A percentile compares a stretch with the other conserved stretches of the same genome.
These are phyloP conservation scores for Oryza australiensis DNA, from an alignment of 176 grass and related monocot genomes.

Conservation along the genomic window DNA sequence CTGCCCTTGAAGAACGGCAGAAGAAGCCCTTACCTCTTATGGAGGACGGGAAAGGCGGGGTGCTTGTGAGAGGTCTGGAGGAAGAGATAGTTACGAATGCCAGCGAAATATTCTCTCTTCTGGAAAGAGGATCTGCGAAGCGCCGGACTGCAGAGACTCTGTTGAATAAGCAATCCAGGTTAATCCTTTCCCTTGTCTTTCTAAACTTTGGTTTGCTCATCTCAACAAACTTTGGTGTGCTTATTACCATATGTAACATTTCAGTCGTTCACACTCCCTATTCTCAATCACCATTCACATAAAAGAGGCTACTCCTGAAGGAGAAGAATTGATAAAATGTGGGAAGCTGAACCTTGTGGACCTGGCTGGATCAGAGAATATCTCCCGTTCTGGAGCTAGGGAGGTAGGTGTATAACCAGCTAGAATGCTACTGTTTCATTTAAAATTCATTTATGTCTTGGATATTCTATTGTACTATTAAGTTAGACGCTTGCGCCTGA, in stretches of 20 bases:
- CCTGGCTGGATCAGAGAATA: slow-evolving; percentile 95
- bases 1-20: slow-evolving; percentile 70
- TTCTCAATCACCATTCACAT: slow-evolving; percentile 99
- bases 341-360: slow-evolving; percentile 96
- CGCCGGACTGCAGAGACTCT: slow-evolving; percentile 92
- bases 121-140: slow-evolving; percentile 97
- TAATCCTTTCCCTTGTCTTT: not conserved
- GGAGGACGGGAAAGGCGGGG: slow-evolving; percentile 99
- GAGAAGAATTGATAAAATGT: slow-evolving; percentile 97
- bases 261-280: slow-evolving; percentile 93
- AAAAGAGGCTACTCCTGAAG: slow-evolving; percentile 98
- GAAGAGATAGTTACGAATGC: slow-evolving; percentile 95
- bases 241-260: slow-evolving; percentile 35
- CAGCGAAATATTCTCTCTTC: slow-evolving; percentile 81
- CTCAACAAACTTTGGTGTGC: slow-evolving; percentile 2
- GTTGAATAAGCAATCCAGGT: slow-evolving; percentile 99
- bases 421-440: slow-evolving; percentile 13
- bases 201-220: slow-evolving; percentile 20
- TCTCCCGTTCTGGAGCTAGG: slow-evolving; percentile 92
- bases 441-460: not conserved
- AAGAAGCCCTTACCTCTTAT: slow-evolving; percentile 89
- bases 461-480: slow-evolving; percentile 4
- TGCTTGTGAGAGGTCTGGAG: slow-evolving; percentile 89
- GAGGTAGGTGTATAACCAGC: slow-evolving; percentile 55
- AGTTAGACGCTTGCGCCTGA: slow-evolving; percentile 22